Base-by-base conservation (phyloP, 495 filamentous ascomycete species). In the Thermothielavioides terrestris region DNA sequence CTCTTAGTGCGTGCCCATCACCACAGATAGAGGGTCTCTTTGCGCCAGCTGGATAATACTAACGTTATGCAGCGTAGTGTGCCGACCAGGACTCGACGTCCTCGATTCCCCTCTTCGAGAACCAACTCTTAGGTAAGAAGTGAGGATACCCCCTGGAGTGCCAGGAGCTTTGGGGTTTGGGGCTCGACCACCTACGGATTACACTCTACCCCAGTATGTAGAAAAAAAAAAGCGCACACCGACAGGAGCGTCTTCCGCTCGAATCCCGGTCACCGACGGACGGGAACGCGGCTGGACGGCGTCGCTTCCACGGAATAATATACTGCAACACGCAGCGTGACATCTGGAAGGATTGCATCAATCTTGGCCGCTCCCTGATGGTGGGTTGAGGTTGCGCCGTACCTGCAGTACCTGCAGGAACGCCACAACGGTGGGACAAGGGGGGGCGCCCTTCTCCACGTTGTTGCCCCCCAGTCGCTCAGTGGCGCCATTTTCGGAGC, bases 371-470 rank as follows among this genome's bases (percentile, higher is more conserved):
- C 12, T 22, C 38, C n/a, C 21, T n/a, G 50, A 40, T 44, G 58
- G 44, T 39, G 58, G 47, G 58, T 52, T 52, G 51, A 50, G 20
- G 58, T 50, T 55, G 37, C 47, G 39, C 37, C 21, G 59, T 62
- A 62, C 59, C 59, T 62, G 59, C 56, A 59, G 49, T 1, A 31
- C 43, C 45, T 10, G 48, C 51, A 52, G 32, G 46, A 21, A 8
- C 12, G n/a, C n/a, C n/a, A n/a, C n/a, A n/a, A n/a, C n/a, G n/a
- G n/a, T 36, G 12, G 17, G 43, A 42, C 55, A 63, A 46, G 46
- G 54, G 44, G 52, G 41, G 15, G n/a, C n/a, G n/a, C n/a, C 12
- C 35, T 31, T 54, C 51, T 43, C 40, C 30, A 28, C 28, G 22
- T 37, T 37, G 31, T 46, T 23, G 43, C 43, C 39, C n/a, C n/a